Evolutionary conservation across 805 yeast species (phyloP).

Genomic region (Myxozyma neotropica): DNA sequence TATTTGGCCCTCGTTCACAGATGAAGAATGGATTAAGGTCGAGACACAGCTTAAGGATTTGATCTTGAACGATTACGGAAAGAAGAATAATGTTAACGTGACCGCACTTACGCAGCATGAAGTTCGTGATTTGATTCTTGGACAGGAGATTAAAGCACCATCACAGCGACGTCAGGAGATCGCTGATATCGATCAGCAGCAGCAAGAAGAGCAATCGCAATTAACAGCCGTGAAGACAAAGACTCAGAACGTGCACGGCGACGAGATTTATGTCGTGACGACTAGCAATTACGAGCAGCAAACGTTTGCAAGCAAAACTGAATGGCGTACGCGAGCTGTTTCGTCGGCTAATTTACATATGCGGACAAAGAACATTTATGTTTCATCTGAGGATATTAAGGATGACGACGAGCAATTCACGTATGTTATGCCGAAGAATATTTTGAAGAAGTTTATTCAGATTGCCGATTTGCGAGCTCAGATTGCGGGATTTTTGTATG

Average conservation of each 20-base stretch:
- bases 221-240: conserved; percentile 77
- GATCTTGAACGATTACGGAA: conserved; percentile 81
- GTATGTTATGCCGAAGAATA: conserved; percentile 78
- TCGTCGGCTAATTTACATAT: conserved; percentile 71
- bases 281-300: conserved; percentile 86
- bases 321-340: conserved; percentile 89
- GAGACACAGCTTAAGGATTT: conserved; percentile 87
- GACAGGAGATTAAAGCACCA: conserved; percentile 91
- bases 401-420: conserved; percentile 59
- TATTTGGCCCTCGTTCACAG: conserved; percentile 87
- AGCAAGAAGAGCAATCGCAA: conserved; percentile 50
- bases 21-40: conserved; percentile 89
- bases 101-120: conserved; percentile 89
- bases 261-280: conserved; percentile 90
- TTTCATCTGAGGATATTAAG: conserved; percentile 63
- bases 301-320: conserved; percentile 77
- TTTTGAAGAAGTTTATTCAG: conserved; percentile 74
- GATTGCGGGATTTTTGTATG: conserved; percentile 79
- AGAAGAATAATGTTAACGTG: conserved; percentile 80
- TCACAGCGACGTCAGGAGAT: conserved; percentile 83
- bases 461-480: conserved; percentile 81
- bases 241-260: conserved; percentile 92
- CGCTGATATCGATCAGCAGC: conserved; percentile 61
- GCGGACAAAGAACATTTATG: conserved; percentile 74
- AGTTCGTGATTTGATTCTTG: conserved; percentile 88